Conservation (phyloP, 1,139 yeast species). For the Taiozyma sp. region DNA sequence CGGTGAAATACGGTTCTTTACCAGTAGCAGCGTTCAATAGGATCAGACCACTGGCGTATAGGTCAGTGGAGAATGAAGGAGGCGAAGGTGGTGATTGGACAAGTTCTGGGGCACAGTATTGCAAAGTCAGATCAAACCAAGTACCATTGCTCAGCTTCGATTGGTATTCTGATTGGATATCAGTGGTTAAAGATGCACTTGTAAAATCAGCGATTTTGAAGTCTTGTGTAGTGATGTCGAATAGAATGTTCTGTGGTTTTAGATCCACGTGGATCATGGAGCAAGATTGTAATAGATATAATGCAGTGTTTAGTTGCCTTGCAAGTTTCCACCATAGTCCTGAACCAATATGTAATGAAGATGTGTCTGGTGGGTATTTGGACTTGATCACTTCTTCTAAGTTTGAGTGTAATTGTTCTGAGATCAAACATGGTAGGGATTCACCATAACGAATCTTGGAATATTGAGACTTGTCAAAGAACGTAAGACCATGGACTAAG, state of each 20-base stretch:
- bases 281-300: constrained; percentile 22
- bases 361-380: not conserved
- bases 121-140: constrained; percentile 30
- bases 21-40: constrained; percentile 31
- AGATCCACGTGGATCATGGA: constrained; percentile 31
- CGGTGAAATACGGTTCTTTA: constrained; percentile 26
- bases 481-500: constrained; percentile 25
- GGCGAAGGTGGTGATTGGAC: constrained; percentile 14
- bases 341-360: constrained; percentile 14
- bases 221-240: constrained; percentile 8
- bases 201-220: constrained; percentile 35
- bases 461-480: constrained; percentile 11
- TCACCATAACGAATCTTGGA: constrained; percentile 16
- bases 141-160: constrained; percentile 10
- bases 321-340: constrained; percentile 28
- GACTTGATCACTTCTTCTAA: constrained; percentile 15
- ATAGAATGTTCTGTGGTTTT: constrained; percentile 31
- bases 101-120: constrained; percentile 33
- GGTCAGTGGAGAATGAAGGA: constrained; percentile 27
- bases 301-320: constrained; percentile 21
- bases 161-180: constrained; percentile 10
- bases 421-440: constrained; percentile 27
- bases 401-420: constrained; percentile 23
- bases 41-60: constrained; percentile 31
- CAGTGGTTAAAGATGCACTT: constrained; percentile 22